Evolutionary conservation across 345 rosid species (phyloP).

Genomic region (Aegle marmelos): DNA sequence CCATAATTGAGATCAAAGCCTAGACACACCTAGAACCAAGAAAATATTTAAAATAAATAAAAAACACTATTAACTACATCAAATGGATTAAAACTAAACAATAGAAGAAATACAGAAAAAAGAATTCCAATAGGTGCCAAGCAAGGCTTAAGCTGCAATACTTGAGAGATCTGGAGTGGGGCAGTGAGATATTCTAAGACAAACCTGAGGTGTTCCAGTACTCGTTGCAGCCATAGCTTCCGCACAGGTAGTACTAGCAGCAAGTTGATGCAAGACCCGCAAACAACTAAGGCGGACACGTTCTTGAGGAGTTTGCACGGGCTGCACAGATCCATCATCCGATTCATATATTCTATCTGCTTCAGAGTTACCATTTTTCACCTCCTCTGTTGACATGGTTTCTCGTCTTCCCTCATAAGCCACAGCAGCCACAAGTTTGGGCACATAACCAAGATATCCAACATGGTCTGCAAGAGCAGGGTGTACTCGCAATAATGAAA

Average conservation of each 20-base stretch:
- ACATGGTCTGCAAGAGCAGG: conserved; percentile 98
- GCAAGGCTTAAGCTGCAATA: neutral
- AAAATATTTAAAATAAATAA: neutral
- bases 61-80: neutral
- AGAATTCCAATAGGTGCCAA: neutral
- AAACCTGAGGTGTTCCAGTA: conserved; percentile 87
- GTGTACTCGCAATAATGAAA: conserved; percentile 94
- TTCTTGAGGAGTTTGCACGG: conserved; percentile 86
- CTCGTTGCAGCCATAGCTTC: conserved; percentile 99
- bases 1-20: too few relatives aligned
- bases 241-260: conserved; percentile 91
- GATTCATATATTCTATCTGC: conserved; percentile 47
- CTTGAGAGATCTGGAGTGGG: neutral
- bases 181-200: neutral
- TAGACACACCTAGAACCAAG: neutral
- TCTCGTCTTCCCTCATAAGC: conserved; percentile 94
- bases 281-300: conserved; percentile 97
- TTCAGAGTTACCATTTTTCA: conserved; percentile 41
- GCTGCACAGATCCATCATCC: conserved; percentile 52
- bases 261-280: conserved; percentile 98
- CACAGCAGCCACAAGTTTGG: conserved; percentile 95
- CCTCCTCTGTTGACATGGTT: conserved; percentile 78
- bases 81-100: neutral
- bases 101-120: neutral
- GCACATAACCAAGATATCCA: conserved; percentile 97